Conservation (phyloP, 352 stramenopile species). For the Globisporangium emineosum region DNA sequence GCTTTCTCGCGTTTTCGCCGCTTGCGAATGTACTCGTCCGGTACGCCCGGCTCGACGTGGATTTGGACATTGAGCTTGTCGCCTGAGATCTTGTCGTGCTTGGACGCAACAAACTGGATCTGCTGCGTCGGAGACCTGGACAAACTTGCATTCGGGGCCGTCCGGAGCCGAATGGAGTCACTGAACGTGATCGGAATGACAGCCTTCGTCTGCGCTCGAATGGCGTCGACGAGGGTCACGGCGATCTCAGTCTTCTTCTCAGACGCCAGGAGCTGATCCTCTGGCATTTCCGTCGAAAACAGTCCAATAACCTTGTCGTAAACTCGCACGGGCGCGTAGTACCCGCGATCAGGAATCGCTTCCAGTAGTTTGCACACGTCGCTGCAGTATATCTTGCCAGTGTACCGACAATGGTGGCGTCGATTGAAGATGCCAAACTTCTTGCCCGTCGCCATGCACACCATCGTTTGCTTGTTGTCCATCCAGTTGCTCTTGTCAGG, state of each 20-base stretch:
- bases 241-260: slow-evolving; percentile 89
- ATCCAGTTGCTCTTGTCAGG: slow-evolving; percentile 82
- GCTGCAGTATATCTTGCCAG: slow-evolving; percentile 84
- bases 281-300: slow-evolving; percentile 80
- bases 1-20: slow-evolving; percentile 82
- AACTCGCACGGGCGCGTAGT: slow-evolving; percentile 77
- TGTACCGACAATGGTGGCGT: slow-evolving; percentile 85
- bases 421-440: slow-evolving; percentile 89
- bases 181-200: slow-evolving; percentile 75
- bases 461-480: slow-evolving; percentile 80
- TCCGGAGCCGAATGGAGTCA: slow-evolving; percentile 55
- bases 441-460: slow-evolving; percentile 83
- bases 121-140: slow-evolving; percentile 57
- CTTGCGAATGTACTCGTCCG: slow-evolving; percentile 84
- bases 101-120: slow-evolving; percentile 61
- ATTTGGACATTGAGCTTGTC: slow-evolving; percentile 46
- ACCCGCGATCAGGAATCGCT: slow-evolving; percentile 76
- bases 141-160: slow-evolving; percentile 37
- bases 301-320: slow-evolving; percentile 74
- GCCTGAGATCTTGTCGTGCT: slow-evolving; percentile 40
- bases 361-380: slow-evolving; percentile 79
- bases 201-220: slow-evolving; percentile 42
- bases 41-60: slow-evolving; percentile 60
- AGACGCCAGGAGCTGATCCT: slow-evolving; percentile 74
- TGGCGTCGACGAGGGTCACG: slow-evolving; percentile 79